phyloP scores from a whole-genome alignment of 352 stramenopile genomes.

The Globisporangium spinosum region DNA sequence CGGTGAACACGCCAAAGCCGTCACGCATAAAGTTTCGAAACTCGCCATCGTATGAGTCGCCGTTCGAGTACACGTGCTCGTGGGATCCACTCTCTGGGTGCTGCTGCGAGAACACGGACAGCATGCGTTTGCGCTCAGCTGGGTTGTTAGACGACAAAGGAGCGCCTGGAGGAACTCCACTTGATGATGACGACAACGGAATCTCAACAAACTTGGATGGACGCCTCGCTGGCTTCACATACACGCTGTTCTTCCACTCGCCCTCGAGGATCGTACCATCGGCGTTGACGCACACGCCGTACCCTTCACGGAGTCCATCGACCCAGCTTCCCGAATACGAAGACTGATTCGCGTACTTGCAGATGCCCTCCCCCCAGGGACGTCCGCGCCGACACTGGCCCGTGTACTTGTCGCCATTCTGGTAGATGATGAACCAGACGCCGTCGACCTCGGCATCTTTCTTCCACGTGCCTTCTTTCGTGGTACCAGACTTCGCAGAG shows the following conservation, averaged over 20 bases:
- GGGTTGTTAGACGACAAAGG: not conserved
- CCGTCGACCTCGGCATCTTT: conserved; percentile 54
- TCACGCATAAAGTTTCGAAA: conserved; percentile 45
- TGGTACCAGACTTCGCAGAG: conserved; percentile 53
- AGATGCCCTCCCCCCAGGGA: conserved; percentile 78
- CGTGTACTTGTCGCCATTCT: conserved; percentile 78
- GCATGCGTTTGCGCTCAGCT: conserved; percentile 1
- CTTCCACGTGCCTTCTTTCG: conserved; percentile 67
- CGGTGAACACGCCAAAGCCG: conserved; percentile 59
- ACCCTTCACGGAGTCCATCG: conserved; percentile 75
- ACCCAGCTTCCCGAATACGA: conserved; percentile 87
- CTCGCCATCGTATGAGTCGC: conserved; percentile 71
- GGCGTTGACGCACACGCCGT: conserved; percentile 56
- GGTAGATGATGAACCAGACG: conserved; percentile 65
- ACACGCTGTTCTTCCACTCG: conserved; percentile 70
- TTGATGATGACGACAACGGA: conserved; percentile 27
- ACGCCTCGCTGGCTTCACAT: conserved; percentile 38
- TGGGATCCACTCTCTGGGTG: conserved; percentile 35
- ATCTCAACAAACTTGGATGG: conserved; percentile 65
- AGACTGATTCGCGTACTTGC: conserved; percentile 88
- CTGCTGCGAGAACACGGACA: conserved; percentile 13
- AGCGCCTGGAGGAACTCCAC: conserved; percentile 4
- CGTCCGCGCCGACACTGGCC: conserved; percentile 51
- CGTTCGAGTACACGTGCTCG: conserved; percentile 50
- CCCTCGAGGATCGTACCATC: conserved; percentile 67